Conservation (phyloP, 345 rosid genomes). For the Kernera saxatilis region DNA sequence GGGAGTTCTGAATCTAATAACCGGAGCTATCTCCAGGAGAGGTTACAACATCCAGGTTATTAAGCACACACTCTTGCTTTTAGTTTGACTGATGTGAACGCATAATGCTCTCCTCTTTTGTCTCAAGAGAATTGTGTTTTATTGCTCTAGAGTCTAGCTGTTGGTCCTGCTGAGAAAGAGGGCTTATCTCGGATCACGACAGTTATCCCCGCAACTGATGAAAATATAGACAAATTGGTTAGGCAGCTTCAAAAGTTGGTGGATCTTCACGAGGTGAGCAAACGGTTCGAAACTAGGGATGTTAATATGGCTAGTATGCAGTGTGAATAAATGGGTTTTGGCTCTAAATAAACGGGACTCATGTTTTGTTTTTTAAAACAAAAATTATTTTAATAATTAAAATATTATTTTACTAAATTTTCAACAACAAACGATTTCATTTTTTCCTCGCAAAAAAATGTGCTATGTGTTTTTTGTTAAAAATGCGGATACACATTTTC, state of each 20-base stretch:
- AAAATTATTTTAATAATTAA: too few species aligned
- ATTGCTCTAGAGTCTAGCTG: slow-evolving; percentile 59
- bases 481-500: too few species aligned
- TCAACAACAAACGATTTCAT: too few species aligned
- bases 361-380: too few species aligned
- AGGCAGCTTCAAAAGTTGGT: slow-evolving; percentile 66
- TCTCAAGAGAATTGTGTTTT: neutral
- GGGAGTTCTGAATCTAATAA: slow-evolving; percentile 65
- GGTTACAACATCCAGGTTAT: slow-evolving; percentile 71
- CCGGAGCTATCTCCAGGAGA: slow-evolving; percentile 71
- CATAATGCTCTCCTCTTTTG: neutral
- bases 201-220: slow-evolving; percentile 77
- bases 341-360: too few species aligned
- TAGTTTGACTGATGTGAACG: neutral
- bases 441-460: too few species aligned
- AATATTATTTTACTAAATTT: too few species aligned
- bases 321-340: too few species aligned
- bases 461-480: too few species aligned
- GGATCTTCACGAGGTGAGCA: slow-evolving; percentile 61
- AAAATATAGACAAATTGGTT: slow-evolving; percentile 53
- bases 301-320: too few species aligned
- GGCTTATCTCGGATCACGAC: slow-evolving; percentile 70
- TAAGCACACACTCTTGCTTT: neutral
- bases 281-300: neutral
- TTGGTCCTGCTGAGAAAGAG: slow-evolving; percentile 60